Evolutionary conservation across 2,329 filamentous ascomycete genomes (phyloP).

Genomic region (Leptographium lundbergii): DNA sequence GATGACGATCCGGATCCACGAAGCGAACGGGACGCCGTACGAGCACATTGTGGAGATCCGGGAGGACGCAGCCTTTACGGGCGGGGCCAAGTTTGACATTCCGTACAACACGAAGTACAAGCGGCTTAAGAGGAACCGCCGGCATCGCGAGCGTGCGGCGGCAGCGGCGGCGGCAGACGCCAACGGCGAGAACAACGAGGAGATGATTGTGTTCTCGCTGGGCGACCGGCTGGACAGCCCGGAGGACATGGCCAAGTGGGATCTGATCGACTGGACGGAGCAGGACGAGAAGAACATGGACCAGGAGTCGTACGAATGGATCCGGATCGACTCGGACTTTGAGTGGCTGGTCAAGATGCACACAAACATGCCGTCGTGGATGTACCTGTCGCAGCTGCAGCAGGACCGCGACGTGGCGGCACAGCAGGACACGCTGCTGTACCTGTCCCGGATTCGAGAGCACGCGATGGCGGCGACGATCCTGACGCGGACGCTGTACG

Average conservation of each 20-base stretch:
- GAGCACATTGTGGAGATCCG: slow-evolving; percentile 96
- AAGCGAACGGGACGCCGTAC: slow-evolving; percentile 94
- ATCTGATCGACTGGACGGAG: slow-evolving; percentile 74
- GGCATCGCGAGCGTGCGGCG: slow-evolving; percentile 65
- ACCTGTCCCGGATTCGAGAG: slow-evolving; percentile 51
- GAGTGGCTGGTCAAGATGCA: slow-evolving; percentile 90
- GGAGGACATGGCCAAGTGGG: slow-evolving; percentile 75
- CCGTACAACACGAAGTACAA: slow-evolving; percentile 99
- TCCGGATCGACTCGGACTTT: slow-evolving; percentile 93
- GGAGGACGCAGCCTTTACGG: slow-evolving; percentile 50
- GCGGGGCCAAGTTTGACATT: slow-evolving; percentile 71
- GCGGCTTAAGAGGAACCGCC: slow-evolving; percentile 75
- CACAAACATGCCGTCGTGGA: slow-evolving; percentile 77
- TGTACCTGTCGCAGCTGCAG: slow-evolving; percentile 95
- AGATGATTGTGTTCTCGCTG: slow-evolving; percentile 72
- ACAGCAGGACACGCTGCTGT: slow-evolving; percentile 65
- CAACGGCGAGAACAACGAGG: slow-evolving; percentile 41
- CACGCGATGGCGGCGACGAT: slow-evolving; percentile 82
- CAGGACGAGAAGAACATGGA: slow-evolving; percentile 88
- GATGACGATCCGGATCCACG: slow-evolving; percentile 96
- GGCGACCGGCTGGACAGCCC: slow-evolving; percentile 79
- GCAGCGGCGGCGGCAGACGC: slow-evolving; percentile 47
- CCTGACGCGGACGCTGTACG: slow-evolving; percentile 77
- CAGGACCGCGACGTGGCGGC: slow-evolving; percentile 95
- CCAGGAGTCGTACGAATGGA: slow-evolving; percentile 96